Base-by-base conservation (phyloP, 2,329 filamentous ascomycete genomes). In the Venturiaceae sp. region DNA sequence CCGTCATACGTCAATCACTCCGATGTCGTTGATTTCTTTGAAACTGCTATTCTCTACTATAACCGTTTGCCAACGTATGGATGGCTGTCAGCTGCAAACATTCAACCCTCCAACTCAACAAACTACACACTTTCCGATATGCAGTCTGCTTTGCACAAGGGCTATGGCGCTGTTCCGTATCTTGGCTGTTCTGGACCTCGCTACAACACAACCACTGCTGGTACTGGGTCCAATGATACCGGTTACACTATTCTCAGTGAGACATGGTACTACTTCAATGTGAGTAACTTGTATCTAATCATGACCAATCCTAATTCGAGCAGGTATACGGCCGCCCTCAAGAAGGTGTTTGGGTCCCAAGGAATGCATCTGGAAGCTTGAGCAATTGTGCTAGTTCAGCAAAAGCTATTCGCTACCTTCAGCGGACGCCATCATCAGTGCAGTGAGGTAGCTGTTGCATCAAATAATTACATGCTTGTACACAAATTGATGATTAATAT, bases 181-280 rank as follows among this genome's bases (percentile, higher is more conserved):
- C 66, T 87, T 58, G 83, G 83, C 5, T 87, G 84, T 72, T 73
- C 75, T 0, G 84, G 84, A 0, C 80, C 82, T 8, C 67, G 75
- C 23, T 87, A 78, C 69, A 87, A 86, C 66, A 73, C 78, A 62
- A 87, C 84, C 14, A 75, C 67, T 21, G 80, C 78, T 7, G 84
- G 84, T 1, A 75, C 70, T 60, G 78, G 79, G 21, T 78, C 76
- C 2, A 64, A 66, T 2, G 84, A 87, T 64, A 78, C 73, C 58
- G 83, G 84, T 1, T 72, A 72, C 62, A 86, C 83, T 1, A 74
- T 78, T 33, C 63, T 87, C 53, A 78, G 68, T 60, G 84, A 88
- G 75, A 75, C 84, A 13, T 87, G 83, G 83, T 87, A 87, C 66
- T 86, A 85, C 65, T 77, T 80, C 68, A 79, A 86, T 68, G 80